Percentiles rank a stretch among this genome's conserved stretches.
Evolutionary conservation across 2,329 filamentous ascomycete species (phyloP).

Genomic region (Sporothrix dimorphospora): DNA sequence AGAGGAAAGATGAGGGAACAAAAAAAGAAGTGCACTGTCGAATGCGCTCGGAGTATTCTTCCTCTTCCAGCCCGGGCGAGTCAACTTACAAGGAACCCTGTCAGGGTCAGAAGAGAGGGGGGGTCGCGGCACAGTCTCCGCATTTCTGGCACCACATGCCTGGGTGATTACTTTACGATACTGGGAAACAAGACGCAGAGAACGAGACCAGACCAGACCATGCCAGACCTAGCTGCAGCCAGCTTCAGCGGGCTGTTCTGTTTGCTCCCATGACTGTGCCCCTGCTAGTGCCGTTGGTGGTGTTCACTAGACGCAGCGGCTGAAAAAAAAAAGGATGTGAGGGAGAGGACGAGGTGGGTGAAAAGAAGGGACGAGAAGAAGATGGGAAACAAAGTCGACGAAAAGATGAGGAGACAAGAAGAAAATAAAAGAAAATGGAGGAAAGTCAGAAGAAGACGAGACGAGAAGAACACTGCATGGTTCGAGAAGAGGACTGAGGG

Average conservation of each 20-base stretch:
- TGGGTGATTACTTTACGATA: not conserved
- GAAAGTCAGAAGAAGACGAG: not conserved
- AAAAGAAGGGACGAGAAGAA: not conserved
- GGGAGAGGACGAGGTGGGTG: not conserved
- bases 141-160: not conserved
- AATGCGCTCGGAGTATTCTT: not conserved
- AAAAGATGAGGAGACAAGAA: not conserved
- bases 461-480: not conserved
- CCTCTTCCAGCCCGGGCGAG: conserved; percentile 3
- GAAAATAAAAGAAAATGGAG: not conserved
- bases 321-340: conserved; percentile 9
- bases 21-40: no score
- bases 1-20: no score
- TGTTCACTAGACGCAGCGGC: not conserved
- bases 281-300: conserved; percentile 17
- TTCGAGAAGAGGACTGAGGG: not conserved
- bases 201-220: not conserved
- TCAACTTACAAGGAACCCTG: conserved; percentile 15
- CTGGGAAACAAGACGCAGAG: not conserved
- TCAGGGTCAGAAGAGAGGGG: not conserved
- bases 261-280: conserved; percentile 21
- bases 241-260: not conserved
- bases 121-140: conserved; percentile 2
- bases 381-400: no score
- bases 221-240: not conserved